Conservation (phyloP, 305 asterid genomes). For the Fraxinus nigra region DNA sequence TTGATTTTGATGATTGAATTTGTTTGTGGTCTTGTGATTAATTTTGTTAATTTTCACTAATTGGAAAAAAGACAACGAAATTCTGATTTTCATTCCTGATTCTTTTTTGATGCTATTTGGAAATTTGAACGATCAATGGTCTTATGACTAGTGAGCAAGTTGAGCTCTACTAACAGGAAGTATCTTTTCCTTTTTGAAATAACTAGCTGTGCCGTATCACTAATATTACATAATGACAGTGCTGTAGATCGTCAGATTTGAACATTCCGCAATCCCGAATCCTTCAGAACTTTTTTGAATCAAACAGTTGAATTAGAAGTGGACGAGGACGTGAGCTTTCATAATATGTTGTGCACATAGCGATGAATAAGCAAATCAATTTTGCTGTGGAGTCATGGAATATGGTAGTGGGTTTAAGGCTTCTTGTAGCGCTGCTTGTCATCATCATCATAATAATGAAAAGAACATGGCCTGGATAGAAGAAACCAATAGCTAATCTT, state of each 20-base stretch:
- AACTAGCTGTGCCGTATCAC: background rate
- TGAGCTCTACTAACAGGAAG: background rate
- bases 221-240: background rate
- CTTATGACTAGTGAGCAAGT: background rate
- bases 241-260: background rate
- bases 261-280: background rate
- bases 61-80: background rate
- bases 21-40: background rate
- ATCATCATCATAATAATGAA: background rate
- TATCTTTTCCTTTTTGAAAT: background rate
- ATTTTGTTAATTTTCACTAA: background rate
- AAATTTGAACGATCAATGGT: background rate
- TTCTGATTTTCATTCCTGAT: background rate
- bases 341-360: background rate
- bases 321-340: background rate
- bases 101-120: background rate
- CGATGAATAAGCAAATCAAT: background rate
- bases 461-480: background rate
- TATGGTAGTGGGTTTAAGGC: background rate
- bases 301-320: background rate
- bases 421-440: background rate
- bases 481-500: background rate
- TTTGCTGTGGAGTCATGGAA: background rate
- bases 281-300: background rate
- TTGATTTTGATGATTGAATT: background rate